Percentiles rank a stretch among this genome's conserved stretches.
Evolutionary conservation across 495 filamentous ascomycete species (phyloP).

Genomic region (Aspergillus diversus): DNA sequence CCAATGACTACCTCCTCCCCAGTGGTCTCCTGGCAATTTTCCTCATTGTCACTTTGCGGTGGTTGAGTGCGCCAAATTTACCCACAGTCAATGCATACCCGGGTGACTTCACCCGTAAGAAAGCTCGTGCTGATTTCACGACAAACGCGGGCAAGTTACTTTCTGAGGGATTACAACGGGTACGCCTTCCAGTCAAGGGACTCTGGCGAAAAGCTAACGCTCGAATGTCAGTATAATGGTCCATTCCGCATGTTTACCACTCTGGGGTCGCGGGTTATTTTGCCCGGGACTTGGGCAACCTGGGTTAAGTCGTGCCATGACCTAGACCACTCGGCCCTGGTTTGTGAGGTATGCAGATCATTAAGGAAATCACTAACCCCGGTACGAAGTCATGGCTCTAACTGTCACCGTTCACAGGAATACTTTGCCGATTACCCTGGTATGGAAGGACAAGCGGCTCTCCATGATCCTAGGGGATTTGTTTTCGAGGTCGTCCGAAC

Average conservation of each 20-base stretch:
- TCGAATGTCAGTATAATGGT: conserved; percentile 14
- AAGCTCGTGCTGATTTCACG: conserved; percentile 4
- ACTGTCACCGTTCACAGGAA: conserved; percentile 1
- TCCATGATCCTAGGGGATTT: conserved; percentile 15
- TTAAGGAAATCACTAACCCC: neutral
- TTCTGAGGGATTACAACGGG: neutral
- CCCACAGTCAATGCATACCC: conserved; percentile 14
- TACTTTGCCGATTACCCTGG: conserved; percentile 20
- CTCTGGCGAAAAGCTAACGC: neutral
- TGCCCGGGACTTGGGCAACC: conserved; percentile 16
- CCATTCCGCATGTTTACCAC: conserved; percentile 21
- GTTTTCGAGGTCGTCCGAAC: conserved; percentile 16
- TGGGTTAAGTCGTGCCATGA: conserved; percentile 21
- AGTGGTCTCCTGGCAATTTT: neutral
- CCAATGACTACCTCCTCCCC: neutral
- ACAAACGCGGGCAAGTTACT: conserved; percentile 2
- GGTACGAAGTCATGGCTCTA: neutral
- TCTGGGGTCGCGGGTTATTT: conserved; percentile 18
- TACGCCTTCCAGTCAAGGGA: no score
- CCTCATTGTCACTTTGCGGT: neutral
- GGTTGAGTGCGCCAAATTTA: neutral
- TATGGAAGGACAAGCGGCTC: conserved; percentile 15
- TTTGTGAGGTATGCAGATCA: conserved; percentile 9
- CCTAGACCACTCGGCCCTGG: conserved; percentile 20
- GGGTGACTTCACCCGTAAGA: conserved; percentile 6